Evolutionary conservation across 2,329 filamentous ascomycete species (phyloP).

Genomic region (Pseudogymnoascus sp.): DNA sequence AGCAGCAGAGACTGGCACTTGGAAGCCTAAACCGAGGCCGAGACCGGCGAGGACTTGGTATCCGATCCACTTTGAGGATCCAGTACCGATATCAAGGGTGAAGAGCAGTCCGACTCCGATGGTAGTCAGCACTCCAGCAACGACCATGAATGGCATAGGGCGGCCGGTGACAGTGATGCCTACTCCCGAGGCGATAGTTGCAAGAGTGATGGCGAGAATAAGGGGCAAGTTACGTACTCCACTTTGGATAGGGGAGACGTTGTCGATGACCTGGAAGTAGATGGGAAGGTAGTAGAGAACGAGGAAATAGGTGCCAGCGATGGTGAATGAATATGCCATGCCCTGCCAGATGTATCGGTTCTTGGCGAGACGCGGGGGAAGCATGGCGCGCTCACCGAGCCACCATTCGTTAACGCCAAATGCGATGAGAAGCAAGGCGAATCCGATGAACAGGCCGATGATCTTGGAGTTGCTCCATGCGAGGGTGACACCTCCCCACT

Average conservation of each 20-base stretch:
- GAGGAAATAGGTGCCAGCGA: slow-evolving; percentile 39
- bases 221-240: slow-evolving; percentile 38
- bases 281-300: slow-evolving; percentile 43
- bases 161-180: slow-evolving; percentile 35
- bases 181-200: slow-evolving; percentile 34
- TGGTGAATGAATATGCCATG: slow-evolving; percentile 35
- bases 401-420: slow-evolving; percentile 35
- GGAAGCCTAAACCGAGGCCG: slow-evolving; percentile 39
- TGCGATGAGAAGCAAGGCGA: slow-evolving; percentile 25
- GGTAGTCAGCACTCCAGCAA: slow-evolving; percentile 37
- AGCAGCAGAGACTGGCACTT: slow-evolving; percentile 45
- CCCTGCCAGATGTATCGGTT: slow-evolving; percentile 38
- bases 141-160: slow-evolving; percentile 41
- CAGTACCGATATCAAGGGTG: slow-evolving; percentile 35
- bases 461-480: slow-evolving; percentile 36
- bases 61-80: slow-evolving; percentile 42
- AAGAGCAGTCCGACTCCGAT: slow-evolving; percentile 39
- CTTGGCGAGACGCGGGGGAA: slow-evolving; percentile 39
- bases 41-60: slow-evolving; percentile 45
- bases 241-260: slow-evolving; percentile 30
- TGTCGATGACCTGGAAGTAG: slow-evolving; percentile 45
- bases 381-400: slow-evolving; percentile 43
- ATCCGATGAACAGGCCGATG: slow-evolving; percentile 38
- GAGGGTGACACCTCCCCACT: slow-evolving; percentile 41
- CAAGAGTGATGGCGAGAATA: slow-evolving; percentile 38